A percentile compares a stretch with the other conserved stretches of the same genome.
Conservation (phyloP, 2,329 filamentous ascomycete species). For the Trichoderma citrinoviride region DNA sequence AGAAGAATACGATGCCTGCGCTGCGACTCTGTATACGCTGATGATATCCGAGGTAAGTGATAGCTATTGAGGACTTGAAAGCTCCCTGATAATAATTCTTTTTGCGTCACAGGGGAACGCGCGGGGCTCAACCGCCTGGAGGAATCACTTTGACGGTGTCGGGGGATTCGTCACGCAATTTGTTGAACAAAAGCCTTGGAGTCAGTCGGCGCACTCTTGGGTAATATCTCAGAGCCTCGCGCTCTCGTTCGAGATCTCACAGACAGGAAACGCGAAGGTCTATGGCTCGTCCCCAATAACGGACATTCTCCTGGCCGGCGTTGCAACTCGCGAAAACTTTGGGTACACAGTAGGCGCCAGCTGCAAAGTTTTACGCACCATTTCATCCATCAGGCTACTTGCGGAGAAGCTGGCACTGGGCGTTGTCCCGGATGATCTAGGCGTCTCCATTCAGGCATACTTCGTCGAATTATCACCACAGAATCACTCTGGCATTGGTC, state of each 20-base stretch:
- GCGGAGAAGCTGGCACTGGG: neutral
- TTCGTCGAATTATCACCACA: neutral
- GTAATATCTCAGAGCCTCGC: conserved; percentile 16
- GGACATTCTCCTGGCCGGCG: neutral
- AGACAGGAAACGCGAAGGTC: neutral
- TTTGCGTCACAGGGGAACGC: neutral
- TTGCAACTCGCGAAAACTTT: neutral
- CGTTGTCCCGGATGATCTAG: neutral
- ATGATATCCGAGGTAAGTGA: conserved; percentile 6
- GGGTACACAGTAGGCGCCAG: conserved; percentile 13
- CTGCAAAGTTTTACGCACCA: conserved; percentile 1
- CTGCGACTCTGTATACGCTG: conserved; percentile 11
- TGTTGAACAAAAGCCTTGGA: conserved; percentile 9
- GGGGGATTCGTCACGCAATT: conserved; percentile 11
- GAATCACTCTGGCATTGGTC: neutral
- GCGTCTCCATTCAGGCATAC: neutral
- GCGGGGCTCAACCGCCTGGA: conserved; percentile 2
- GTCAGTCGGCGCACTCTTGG: conserved; percentile 6
- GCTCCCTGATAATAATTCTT: neutral
- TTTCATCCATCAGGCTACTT: conserved; percentile 12
- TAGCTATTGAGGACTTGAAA: too few relatives aligned
- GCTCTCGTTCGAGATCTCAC: conserved; percentile 13
- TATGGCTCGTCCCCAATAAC: neutral
- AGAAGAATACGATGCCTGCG: conserved; percentile 7
- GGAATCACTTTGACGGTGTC: conserved; percentile 3